These are phyloP conservation scores for Edaphochlamys debaryana DNA, from an alignment of 139 green algal genomes.

Conservation along the genomic window DNA sequence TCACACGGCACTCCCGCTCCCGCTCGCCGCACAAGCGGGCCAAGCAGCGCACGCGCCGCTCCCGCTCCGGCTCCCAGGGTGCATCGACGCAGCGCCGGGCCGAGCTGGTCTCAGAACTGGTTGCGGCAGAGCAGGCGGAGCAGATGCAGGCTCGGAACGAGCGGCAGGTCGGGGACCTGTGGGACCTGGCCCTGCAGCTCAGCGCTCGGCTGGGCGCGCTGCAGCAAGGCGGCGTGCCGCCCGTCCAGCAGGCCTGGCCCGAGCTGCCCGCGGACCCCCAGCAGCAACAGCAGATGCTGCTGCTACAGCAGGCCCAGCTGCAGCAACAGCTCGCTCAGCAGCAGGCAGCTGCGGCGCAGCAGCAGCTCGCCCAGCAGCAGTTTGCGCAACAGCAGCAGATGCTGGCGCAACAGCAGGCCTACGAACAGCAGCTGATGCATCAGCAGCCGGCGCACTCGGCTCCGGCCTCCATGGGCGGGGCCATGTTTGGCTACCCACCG, in stretches of 20 bases:
- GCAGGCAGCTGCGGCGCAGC: too few species aligned
- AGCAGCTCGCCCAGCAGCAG: not conserved
- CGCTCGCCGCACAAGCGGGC: conserved; percentile 28
- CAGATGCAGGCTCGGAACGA: conserved; percentile 26
- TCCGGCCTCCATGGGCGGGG: not conserved
- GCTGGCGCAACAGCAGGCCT: not conserved
- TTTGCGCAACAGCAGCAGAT: not conserved
- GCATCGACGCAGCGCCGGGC: not conserved
- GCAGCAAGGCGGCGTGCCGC: not conserved
- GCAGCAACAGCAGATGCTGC: not conserved
- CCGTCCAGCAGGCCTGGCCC: conserved; percentile 14
- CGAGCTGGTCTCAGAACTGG: not conserved
- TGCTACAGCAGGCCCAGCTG: not conserved
- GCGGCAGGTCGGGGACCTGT: conserved; percentile 11
- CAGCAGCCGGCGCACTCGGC: not conserved
- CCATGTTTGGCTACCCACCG: not conserved
- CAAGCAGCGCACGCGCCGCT: conserved; percentile 15
- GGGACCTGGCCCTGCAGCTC: conserved; percentile 28
- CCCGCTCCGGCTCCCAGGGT: conserved; percentile 1
- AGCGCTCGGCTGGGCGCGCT: conserved; percentile 17
- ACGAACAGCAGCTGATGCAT: not conserved
- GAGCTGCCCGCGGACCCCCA: not conserved
- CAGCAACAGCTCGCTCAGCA: not conserved
- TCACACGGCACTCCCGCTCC: conserved; percentile 1
- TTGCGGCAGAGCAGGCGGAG: not conserved